A percentile compares a stretch with the other conserved stretches of the same genome.
Conservation (phyloP, 2,329 filamentous ascomycete species). For the Parastagonospora nodorum region DNA sequence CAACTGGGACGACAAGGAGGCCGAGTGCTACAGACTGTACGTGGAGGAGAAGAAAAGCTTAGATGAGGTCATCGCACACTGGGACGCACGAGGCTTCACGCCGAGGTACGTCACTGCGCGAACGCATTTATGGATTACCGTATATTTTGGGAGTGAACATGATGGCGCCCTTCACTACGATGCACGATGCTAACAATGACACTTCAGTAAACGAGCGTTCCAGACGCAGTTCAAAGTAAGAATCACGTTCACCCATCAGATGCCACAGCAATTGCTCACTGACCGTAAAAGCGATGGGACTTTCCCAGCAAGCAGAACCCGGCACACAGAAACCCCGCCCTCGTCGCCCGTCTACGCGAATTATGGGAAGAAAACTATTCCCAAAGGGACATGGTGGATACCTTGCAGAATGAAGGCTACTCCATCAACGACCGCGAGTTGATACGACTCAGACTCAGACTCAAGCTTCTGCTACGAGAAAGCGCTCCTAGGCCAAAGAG, state of each 20-base stretch:
- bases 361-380: constrained; percentile 77
- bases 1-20: constrained; percentile 70
- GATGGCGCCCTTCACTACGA: not conserved
- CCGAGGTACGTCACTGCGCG: constrained; percentile 62
- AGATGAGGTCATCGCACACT: constrained; percentile 75
- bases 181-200: constrained; percentile 14
- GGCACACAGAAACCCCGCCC: constrained; percentile 69
- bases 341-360: constrained; percentile 73
- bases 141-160: constrained; percentile 15
- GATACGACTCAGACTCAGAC: constrained; percentile 69
- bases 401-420: constrained; percentile 73
- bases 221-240: constrained; percentile 71
- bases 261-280: constrained; percentile 1
- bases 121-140: constrained; percentile 25
- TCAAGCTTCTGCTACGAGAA: constrained; percentile 68
- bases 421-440: constrained; percentile 73
- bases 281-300: constrained; percentile 63
- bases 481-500: constrained; percentile 59
- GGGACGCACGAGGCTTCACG: constrained; percentile 65
- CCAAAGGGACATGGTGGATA: constrained; percentile 74
- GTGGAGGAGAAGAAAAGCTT: constrained; percentile 75
- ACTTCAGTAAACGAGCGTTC: constrained; percentile 71
- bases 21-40: constrained; percentile 72
- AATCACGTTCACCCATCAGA: not conserved
- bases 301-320: constrained; percentile 77